Evolutionary conservation across 352 stramenopile species (phyloP).

Genomic region (Globisporangium nagaii): DNA sequence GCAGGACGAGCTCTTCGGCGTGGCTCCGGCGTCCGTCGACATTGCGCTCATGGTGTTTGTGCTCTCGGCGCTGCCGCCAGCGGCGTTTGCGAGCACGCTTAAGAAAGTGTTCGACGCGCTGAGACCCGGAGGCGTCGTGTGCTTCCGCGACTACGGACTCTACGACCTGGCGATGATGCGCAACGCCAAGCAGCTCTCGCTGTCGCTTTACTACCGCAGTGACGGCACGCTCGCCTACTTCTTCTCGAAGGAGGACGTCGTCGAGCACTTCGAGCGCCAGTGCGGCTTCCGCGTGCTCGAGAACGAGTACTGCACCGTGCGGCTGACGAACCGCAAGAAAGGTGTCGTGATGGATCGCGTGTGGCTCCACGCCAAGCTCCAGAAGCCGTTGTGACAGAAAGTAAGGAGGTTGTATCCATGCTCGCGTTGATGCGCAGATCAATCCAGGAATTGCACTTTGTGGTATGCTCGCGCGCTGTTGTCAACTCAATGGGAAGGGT

Average conservation of each 20-base stretch:
- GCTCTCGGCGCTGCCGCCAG: conserved; percentile 22
- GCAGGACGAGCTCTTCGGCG: conserved; percentile 34
- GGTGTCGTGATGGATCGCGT: conserved; percentile 70
- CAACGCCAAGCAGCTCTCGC: conserved; percentile 57
- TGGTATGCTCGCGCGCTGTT: no score
- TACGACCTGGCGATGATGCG: conserved; percentile 86
- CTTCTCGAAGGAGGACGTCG: conserved; percentile 60
- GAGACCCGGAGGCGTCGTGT: conserved; percentile 63
- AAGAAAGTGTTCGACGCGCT: conserved; percentile 54
- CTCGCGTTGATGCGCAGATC: no score
- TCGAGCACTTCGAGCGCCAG: conserved; percentile 34
- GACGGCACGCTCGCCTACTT: conserved; percentile 77
- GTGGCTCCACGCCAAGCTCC: conserved; percentile 73
- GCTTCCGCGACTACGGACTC: conserved; percentile 84
- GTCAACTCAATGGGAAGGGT: no score
- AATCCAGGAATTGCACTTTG: no score
- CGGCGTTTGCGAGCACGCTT: background rate
- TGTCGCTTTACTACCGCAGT: conserved; percentile 65
- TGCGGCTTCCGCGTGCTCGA: conserved; percentile 43
- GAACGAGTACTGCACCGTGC: conserved; percentile 76
- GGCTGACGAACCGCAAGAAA: conserved; percentile 69
- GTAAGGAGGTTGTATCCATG: conserved; percentile 4
- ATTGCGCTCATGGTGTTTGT: conserved; percentile 84
- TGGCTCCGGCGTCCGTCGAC: conserved; percentile 51
- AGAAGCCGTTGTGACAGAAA: conserved; percentile 23